Conservation (phyloP, 768 basidiomycete genomes). For the Amanita phalloides region DNA sequence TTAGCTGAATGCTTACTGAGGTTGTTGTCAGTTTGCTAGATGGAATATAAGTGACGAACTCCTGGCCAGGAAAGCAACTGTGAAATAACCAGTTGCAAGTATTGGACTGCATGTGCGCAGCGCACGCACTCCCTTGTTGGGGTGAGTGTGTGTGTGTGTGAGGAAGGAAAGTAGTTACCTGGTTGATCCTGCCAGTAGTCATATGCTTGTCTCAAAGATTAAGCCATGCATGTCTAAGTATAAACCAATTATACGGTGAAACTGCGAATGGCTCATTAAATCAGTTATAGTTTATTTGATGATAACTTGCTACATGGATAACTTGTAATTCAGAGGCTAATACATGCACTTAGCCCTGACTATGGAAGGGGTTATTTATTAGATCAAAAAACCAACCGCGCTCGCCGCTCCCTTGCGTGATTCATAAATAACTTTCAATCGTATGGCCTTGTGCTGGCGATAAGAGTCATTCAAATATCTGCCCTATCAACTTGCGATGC, state of each 20-base stretch:
- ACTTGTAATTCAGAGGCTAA: conserved; percentile 74
- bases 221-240: conserved; percentile 79
- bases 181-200: conserved; percentile 81
- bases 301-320: conserved; percentile 68
- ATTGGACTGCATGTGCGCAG: conserved; percentile 8
- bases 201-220: conserved; percentile 81
- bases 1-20: neutral
- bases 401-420: conserved; percentile 56
- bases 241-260: conserved; percentile 66
- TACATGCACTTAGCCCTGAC: conserved; percentile 63
- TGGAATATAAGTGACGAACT: neutral
- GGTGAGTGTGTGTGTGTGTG: neutral
- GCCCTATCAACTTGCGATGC: conserved; percentile 73
- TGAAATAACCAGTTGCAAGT: conserved; percentile 1
- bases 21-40: neutral
- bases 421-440: conserved; percentile 71
- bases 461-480: conserved; percentile 53
- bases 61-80: neutral
- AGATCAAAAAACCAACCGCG: conserved; percentile 65
- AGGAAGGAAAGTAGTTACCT: conserved; percentile 51
- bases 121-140: neutral
- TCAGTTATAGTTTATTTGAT: conserved; percentile 79
- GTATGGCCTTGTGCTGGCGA: conserved; percentile 63
- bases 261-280: conserved; percentile 79
- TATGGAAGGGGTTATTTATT: conserved; percentile 66